Conservation (phyloP, 352 stramenopile genomes). For the Pelagophyceae sp. region DNA sequence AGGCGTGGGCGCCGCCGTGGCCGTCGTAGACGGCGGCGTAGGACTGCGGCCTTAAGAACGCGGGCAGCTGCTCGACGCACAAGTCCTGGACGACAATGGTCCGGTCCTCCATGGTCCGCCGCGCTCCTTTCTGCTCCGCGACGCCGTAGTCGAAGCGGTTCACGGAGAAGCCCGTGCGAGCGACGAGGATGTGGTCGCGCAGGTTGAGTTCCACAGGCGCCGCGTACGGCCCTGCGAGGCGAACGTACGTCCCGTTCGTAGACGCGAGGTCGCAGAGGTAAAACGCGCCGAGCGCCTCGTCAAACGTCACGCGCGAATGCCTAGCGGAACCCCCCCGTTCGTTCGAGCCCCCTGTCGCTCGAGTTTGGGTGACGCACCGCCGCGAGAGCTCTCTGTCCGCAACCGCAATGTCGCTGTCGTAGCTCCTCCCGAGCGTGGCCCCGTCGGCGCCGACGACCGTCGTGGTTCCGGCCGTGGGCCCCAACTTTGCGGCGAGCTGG, state of each 20-base stretch:
- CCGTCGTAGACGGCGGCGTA: conserved; percentile 94
- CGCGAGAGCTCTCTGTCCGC: conserved; percentile 86
- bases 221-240: conserved; percentile 78
- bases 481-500: too few species aligned
- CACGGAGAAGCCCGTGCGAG: conserved; percentile 87
- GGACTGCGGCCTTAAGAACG: conserved; percentile 68
- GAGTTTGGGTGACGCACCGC: too few species aligned
- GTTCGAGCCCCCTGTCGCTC: too few species aligned
- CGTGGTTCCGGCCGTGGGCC: conserved; percentile 26
- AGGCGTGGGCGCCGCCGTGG: conserved; percentile 83
- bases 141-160: conserved; percentile 92
- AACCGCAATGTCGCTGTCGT: conserved; percentile 80
- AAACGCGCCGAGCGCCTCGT: conserved; percentile 49
- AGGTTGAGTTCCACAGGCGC: conserved; percentile 81
- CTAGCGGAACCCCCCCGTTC: too few species aligned
- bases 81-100: conserved; percentile 77
- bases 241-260: conserved; percentile 84
- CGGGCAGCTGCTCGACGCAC: conserved; percentile 30
- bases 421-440: conserved; percentile 64
- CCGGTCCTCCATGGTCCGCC: conserved; percentile 90
- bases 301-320: conserved; percentile 78
- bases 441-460: conserved; percentile 42
- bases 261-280: conserved; percentile 71
- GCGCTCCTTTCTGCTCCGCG: conserved; percentile 78
- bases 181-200: conserved; percentile 88